Base-by-base conservation (phyloP, 139 green algal species). In the Chlorella vulgaris region DNA sequence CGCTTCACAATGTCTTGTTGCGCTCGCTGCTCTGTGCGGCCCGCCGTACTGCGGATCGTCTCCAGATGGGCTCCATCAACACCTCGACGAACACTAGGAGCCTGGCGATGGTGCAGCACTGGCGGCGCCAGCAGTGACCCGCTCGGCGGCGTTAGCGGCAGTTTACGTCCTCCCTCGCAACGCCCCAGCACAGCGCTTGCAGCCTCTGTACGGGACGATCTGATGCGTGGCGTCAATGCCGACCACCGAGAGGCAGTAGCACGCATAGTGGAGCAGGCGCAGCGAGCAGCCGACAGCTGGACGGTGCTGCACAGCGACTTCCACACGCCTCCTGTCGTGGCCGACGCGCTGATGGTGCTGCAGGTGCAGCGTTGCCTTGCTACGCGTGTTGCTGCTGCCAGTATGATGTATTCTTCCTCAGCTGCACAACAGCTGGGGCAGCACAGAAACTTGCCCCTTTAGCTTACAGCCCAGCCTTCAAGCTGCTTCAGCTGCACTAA, bases 191-290 rank as follows among this genome's bases (percentile, higher is more conserved):
- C 51, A 1, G 43, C 21, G 7, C 4, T 22, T 1, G 31, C 71
- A 53, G 71, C 71, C 3, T 21, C 50, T 8, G 33, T 35, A 19
- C 31, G 42, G 7, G 77, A 86, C 18, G 76, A 78, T 28, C 35
- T 88, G 38, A 66, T 93, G 31, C 70, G 67, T 6, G 81, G 82
- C 13, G 81, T 91, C 4, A 62, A 70, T 7, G 39, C 76, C 3
- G 85, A 88, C 15, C 76, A 90, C 68, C 69, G 87, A 2, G 78
- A 90, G 3, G 90, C 92, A 0, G 91, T 96, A 2, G 81, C 70
- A 0, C 74, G 86, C 0, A 83, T 95, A 6, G 53, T 96, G 38
- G 91, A 96, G 86, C 91, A 50, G 84, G 92, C 50, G 40, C 81
- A 78, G 85, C 87, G 61, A 8, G 81, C 87, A 1, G 71, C 61